Evolutionary conservation across 2,329 filamentous ascomycete genomes (phyloP).

Genomic region (Eurotiales sp.): DNA sequence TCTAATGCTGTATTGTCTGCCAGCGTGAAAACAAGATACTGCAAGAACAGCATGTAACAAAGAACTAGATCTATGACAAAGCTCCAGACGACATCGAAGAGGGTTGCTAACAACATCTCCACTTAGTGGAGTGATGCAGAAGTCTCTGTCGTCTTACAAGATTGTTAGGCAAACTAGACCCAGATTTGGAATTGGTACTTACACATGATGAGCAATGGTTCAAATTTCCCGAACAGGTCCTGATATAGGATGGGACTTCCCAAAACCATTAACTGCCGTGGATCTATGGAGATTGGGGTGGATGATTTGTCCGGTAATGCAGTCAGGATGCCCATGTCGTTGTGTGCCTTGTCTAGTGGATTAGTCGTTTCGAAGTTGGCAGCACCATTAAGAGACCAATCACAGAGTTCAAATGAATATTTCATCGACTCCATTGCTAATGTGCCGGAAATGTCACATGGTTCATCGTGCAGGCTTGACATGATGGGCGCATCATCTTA

Average conservation of each 20-base stretch:
- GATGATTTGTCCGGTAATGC: neutral
- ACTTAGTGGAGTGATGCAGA: conserved; percentile 4
- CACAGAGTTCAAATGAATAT: no score
- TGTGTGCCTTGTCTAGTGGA: neutral
- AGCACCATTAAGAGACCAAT: neutral
- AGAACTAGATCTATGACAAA: neutral
- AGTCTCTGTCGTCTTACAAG: neutral
- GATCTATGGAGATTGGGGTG: neutral
- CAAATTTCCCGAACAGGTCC: conserved; percentile 8
- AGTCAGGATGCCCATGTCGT: neutral
- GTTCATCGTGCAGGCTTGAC: no score
- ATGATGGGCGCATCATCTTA: no score
- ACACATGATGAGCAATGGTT: conserved; percentile 4
- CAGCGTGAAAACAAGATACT: conserved; percentile 4
- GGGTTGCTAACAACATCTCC: conserved; percentile 10
- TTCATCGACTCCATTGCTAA: no score
- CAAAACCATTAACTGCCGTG: neutral
- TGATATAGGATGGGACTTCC: neutral
- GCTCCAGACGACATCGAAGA: conserved; percentile 6
- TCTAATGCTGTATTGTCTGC: neutral
- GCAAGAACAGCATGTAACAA: conserved; percentile 7
- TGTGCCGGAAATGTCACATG: no score
- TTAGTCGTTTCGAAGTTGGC: neutral
- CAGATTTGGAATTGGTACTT: neutral
- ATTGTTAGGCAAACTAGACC: neutral